A percentile compares a stretch with the other conserved stretches of the same genome.
Evolutionary conservation across 257 asterid genomes (phyloP).

Genomic region (Striga asiatica): DNA sequence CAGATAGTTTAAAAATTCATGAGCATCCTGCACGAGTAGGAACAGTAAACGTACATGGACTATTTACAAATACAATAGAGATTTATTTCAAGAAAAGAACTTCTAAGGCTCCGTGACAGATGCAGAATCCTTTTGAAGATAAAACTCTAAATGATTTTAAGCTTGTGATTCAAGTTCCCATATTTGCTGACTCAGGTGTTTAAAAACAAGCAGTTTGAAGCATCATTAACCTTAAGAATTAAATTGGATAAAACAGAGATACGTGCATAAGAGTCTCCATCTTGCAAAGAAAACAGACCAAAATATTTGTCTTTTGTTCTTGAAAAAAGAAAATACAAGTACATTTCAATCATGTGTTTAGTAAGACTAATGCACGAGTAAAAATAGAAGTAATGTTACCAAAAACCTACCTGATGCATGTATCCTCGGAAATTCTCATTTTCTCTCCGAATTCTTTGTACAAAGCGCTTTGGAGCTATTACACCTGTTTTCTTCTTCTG

Average conservation of each 20-base stretch:
- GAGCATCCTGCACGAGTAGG: conserved; percentile 60
- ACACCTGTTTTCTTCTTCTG: conserved; percentile 91
- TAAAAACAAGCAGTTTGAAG: no score
- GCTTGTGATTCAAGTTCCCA: no score
- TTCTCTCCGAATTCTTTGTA: conserved; percentile 60
- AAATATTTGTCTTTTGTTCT: not conserved
- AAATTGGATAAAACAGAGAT: not conserved
- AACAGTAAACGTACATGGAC: not conserved
- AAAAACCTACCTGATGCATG: conserved; percentile 69
- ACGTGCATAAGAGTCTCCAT: not conserved
- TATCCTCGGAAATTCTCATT: conserved; percentile 67
- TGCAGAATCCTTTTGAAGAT: no score
- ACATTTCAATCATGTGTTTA: not conserved
- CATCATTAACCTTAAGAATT: no score
- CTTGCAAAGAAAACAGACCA: not conserved
- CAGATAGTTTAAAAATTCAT: conserved; percentile 78
- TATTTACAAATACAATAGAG: not conserved
- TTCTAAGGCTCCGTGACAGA: no score
- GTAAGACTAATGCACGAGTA: not conserved
- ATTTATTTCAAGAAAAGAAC: not conserved
- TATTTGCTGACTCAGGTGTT: no score
- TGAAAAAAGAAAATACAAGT: not conserved
- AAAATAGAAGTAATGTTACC: not conserved
- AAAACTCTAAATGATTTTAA: no score
- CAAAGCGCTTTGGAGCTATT: conserved; percentile 76